phyloP scores from a whole-genome alignment of 768 basidiomycete genomes.

The Xerocomellus amylosporus region DNA sequence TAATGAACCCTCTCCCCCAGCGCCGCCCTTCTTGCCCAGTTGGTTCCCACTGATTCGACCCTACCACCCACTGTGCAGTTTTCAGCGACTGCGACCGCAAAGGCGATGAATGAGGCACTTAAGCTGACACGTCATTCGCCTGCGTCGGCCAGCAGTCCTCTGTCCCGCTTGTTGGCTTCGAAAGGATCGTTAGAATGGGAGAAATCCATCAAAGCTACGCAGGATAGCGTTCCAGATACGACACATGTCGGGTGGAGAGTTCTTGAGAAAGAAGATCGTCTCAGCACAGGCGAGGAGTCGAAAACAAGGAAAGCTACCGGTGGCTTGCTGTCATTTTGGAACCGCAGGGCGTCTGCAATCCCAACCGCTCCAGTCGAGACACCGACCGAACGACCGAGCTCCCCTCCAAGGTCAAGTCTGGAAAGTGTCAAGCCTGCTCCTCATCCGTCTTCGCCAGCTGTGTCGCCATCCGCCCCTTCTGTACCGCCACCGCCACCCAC shows the following conservation, averaged over 20 bases:
- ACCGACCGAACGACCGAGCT: conserved; percentile 17
- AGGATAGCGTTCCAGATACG: conserved; percentile 47
- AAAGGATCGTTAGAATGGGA: conserved; percentile 81
- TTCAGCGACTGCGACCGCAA: conserved; percentile 53
- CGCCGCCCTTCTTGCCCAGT: conserved; percentile 36
- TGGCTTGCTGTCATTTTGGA: conserved; percentile 74
- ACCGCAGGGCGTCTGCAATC: conserved; percentile 38
- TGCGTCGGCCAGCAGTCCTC: conserved; percentile 56
- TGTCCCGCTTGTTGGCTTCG: conserved; percentile 64
- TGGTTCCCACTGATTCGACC: conserved; percentile 51
- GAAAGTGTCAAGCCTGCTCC: conserved; percentile 23
- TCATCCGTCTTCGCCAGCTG: conserved; percentile 10
- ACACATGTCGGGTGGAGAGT: conserved; percentile 73
- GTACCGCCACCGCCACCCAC: conserved; percentile 13
- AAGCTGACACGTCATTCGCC: conserved; percentile 61
- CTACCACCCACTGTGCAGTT: conserved; percentile 52
- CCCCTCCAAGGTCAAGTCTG: conserved; percentile 31
- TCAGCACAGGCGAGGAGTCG: conserved; percentile 35
- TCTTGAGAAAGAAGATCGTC: conserved; percentile 50
- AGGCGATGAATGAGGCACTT: conserved; percentile 57
- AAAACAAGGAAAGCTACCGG: conserved; percentile 48
- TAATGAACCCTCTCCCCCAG: conserved; percentile 31
- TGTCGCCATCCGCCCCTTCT: conserved; percentile 14
- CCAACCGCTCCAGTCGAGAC: conserved; percentile 20
- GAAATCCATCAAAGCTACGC: conserved; percentile 54